phyloP scores from a whole-genome alignment of 1,139 yeast species.

The Sugiyamaella sp. region DNA sequence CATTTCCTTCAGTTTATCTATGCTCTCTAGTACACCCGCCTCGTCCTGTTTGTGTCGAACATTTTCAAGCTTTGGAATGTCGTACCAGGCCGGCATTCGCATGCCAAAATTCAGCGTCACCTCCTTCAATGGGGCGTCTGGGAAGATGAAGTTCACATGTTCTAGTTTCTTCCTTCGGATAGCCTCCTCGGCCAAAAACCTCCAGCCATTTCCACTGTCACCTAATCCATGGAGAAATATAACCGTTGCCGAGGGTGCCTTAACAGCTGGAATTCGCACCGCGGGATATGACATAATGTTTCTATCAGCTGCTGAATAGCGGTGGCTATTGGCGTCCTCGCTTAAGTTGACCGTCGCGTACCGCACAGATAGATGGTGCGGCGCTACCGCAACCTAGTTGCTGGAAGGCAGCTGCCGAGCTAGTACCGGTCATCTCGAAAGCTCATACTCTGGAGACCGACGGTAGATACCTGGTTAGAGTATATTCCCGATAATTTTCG shows the following conservation, averaged over 20 bases:
- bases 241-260: slow-evolving; percentile 60
- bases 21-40: slow-evolving; percentile 63
- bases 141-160: slow-evolving; percentile 77
- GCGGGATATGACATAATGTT: slow-evolving; percentile 24
- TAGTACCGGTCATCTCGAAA: too few species aligned
- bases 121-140: slow-evolving; percentile 80
- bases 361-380: too few species aligned
- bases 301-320: neutral
- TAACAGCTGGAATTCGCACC: slow-evolving; percentile 36
- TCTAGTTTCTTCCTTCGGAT: slow-evolving; percentile 48
- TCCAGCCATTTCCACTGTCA: slow-evolving; percentile 90
- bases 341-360: too few species aligned
- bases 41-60: slow-evolving; percentile 55
- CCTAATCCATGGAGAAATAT: slow-evolving; percentile 92
- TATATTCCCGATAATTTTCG: too few species aligned
- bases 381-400: too few species aligned
- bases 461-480: too few species aligned
- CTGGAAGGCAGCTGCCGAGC: too few species aligned
- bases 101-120: slow-evolving; percentile 69
- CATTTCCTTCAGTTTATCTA: slow-evolving; percentile 54
- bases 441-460: too few species aligned
- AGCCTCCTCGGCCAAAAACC: slow-evolving; percentile 58
- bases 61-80: slow-evolving; percentile 61
- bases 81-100: slow-evolving; percentile 87
- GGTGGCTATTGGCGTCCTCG: too few species aligned